phyloP scores from a whole-genome alignment of 1,284 basidiomycete species.

The Microbotryum silenes-acaulis region DNA sequence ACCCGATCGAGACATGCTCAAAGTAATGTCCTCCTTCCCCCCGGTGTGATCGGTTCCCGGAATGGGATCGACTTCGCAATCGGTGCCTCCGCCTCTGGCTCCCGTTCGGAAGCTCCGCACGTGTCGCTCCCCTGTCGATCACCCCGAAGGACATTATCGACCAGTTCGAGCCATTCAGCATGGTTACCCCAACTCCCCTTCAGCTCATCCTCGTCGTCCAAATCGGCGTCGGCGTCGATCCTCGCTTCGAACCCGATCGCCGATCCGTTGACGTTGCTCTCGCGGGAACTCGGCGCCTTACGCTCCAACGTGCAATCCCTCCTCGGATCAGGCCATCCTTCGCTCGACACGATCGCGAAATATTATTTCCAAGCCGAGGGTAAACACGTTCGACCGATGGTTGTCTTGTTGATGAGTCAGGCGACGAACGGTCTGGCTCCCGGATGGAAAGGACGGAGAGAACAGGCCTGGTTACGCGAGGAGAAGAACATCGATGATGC shows the following conservation, averaged over 20 bases:
- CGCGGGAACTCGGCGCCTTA: constrained; percentile 64
- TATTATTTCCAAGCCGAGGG: constrained; percentile 72
- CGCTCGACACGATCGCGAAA: constrained; percentile 76
- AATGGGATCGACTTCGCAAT: not conserved
- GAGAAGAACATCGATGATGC: constrained; percentile 54
- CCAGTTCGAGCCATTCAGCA: not conserved
- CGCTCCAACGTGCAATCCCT: constrained; percentile 68
- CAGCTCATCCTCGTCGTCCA: constrained; percentile 11
- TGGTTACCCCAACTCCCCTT: constrained; percentile 1
- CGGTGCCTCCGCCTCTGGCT: not conserved
- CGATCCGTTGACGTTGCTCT: constrained; percentile 35
- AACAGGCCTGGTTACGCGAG: constrained; percentile 40
- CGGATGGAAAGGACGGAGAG: constrained; percentile 49
- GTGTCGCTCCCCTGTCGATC: not conserved
- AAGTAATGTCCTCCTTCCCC: no score
- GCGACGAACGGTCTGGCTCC: constrained; percentile 76
- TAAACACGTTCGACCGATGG: constrained; percentile 82
- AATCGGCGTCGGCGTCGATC: constrained; percentile 10
- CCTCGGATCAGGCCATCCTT: constrained; percentile 80
- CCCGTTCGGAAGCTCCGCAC: not conserved
- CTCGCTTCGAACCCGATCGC: constrained; percentile 11
- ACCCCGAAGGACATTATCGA: not conserved
- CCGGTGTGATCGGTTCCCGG: no score
- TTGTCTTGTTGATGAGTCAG: constrained; percentile 82
- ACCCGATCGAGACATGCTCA: no score